A percentile compares a stretch with the other conserved stretches of the same genome.
Conservation (phyloP, 208 protist genomes). For the Wallacemonas rigidus region DNA sequence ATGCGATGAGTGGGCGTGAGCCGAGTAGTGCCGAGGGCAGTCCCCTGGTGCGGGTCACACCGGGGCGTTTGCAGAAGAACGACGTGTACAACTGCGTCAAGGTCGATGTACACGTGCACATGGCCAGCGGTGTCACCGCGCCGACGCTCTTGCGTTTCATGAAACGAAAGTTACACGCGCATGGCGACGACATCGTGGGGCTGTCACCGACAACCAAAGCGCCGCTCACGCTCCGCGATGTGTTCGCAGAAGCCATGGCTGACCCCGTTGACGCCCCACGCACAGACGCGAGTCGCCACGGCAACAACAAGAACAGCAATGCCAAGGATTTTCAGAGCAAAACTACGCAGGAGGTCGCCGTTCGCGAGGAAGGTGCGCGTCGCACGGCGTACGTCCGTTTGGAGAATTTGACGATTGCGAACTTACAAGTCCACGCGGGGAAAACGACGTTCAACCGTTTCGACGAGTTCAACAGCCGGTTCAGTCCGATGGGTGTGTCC, state of each 20-base stretch:
- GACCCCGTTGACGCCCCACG: neutral
- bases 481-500: constrained; percentile 72
- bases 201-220: constrained; percentile 26
- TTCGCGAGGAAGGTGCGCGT: neutral
- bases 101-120: constrained; percentile 88
- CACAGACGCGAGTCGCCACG: neutral
- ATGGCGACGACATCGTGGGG: constrained; percentile 74
- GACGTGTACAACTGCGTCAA: constrained; percentile 84
- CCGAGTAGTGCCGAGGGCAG: neutral
- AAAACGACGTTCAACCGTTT: constrained; percentile 89
- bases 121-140: constrained; percentile 79
- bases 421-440: constrained; percentile 82
- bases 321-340: too few relatives aligned
- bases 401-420: constrained; percentile 67
- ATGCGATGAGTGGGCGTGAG: neutral
- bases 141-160: constrained; percentile 74
- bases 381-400: constrained; percentile 20
- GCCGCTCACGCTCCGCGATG: constrained; percentile 36
- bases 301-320: neutral
- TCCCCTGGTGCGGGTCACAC: neutral
- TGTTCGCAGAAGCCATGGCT: constrained; percentile 36
- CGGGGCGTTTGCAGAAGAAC: constrained; percentile 10
- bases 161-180: constrained; percentile 51
- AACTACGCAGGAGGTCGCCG: neutral
- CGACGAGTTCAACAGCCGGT: constrained; percentile 88